Evolutionary conservation across 2,329 filamentous ascomycete genomes (phyloP).

Genomic region (Ophiostoma populinum): DNA sequence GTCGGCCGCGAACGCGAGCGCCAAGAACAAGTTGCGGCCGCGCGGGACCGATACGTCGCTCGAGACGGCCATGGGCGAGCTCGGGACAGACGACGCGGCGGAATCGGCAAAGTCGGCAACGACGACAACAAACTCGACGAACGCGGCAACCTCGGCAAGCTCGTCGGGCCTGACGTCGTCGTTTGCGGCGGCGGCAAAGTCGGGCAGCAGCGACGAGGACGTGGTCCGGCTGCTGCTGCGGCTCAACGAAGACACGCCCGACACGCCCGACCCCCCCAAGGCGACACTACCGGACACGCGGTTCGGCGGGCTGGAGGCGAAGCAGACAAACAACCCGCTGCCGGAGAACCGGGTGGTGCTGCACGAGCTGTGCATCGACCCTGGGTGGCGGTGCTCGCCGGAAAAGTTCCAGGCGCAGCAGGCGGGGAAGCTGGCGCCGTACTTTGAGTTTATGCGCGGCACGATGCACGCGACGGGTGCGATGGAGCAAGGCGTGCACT

Average conservation of each 20-base stretch:
- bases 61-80: constrained; percentile 22
- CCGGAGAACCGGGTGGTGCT: constrained; percentile 60
- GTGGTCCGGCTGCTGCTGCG: no score
- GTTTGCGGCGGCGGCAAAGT: no score
- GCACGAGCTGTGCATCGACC: constrained; percentile 66
- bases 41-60: constrained; percentile 35
- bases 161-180: no score
- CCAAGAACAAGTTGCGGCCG: constrained; percentile 48
- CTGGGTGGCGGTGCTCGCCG: constrained; percentile 54
- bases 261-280: no score
- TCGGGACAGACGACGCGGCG: no score
- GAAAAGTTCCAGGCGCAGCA: constrained; percentile 42
- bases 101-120: no score
- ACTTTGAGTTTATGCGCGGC: constrained; percentile 40
- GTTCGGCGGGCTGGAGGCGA: constrained; percentile 21
- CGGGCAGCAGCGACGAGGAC: no score
- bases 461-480: constrained; percentile 49
- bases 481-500: constrained; percentile 45
- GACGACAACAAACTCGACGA: no score
- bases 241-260: no score
- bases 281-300: constrained; percentile 14
- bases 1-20: constrained; percentile 27
- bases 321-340: constrained; percentile 25
- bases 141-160: no score
- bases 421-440: constrained; percentile 27